Conservation (phyloP, 2,329 filamentous ascomycete species). For the Simplicillium sp. region DNA sequence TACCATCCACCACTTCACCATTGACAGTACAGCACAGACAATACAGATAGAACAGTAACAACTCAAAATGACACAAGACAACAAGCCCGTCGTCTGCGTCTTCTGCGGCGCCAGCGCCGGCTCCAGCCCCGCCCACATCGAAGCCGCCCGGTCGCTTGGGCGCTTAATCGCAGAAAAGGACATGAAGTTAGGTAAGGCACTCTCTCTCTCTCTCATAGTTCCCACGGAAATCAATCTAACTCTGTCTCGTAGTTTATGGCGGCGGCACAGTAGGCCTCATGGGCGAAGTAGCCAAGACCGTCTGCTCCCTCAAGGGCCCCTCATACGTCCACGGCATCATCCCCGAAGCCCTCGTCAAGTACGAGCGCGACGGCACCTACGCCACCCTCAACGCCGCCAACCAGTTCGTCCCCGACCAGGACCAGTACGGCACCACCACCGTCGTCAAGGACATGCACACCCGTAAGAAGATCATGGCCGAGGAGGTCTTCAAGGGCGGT, state of each 20-base stretch:
- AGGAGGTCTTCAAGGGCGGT: slow-evolving; percentile 72
- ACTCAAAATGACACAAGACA: no score
- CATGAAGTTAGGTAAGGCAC: slow-evolving; percentile 57
- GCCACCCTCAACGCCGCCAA: slow-evolving; percentile 32
- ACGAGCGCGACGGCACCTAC: slow-evolving; percentile 59
- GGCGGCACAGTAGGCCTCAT: slow-evolving; percentile 92
- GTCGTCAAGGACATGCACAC: slow-evolving; percentile 95
- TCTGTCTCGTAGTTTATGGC: slow-evolving; percentile 62
- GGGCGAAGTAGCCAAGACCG: slow-evolving; percentile 83
- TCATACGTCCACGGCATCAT: slow-evolving; percentile 87
- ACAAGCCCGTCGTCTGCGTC: slow-evolving; percentile 52
- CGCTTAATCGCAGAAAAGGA: slow-evolving; percentile 63
- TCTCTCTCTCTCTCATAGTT: neutral
- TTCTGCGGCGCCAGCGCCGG: slow-evolving; percentile 84
- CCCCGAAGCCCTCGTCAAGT: slow-evolving; percentile 70
- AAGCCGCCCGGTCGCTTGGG: slow-evolving; percentile 69
- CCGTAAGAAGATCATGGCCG: slow-evolving; percentile 87
- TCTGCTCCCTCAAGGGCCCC: slow-evolving; percentile 75
- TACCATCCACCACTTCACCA: no score
- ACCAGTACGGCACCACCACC: slow-evolving; percentile 71
- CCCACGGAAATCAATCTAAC: neutral
- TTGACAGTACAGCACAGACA: no score
- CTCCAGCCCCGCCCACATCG: slow-evolving; percentile 62
- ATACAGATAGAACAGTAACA: no score
- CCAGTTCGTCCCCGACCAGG: slow-evolving; percentile 52